Base-by-base conservation (phyloP, 768 basidiomycete species). In the Lactarius hatsudake region DNA sequence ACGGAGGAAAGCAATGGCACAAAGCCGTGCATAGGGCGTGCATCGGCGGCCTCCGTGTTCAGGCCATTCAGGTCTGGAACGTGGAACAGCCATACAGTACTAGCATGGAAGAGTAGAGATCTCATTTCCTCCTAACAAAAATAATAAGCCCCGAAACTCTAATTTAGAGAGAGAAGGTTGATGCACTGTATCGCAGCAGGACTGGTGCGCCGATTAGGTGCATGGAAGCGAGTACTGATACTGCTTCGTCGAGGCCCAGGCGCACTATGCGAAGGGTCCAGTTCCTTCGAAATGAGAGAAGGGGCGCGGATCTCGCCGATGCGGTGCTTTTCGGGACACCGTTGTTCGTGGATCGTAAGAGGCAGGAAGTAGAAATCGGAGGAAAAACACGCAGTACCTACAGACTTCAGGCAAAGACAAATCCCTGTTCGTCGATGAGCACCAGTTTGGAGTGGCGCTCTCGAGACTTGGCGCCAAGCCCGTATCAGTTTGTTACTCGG, bases 241-340 rank as follows among this genome's bases (percentile, higher is more conserved):
- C 82, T 81, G 7, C 80, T 79, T 20, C 80, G 76, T 1, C 75
- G 75, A 2, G 78, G 78, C 5, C 70, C 78, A 1, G 81, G 81
- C 0, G 82, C 0, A 78, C 81, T 20, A 65, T n/a, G 78, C 69
- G 8, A 79, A 74, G 30, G 34, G 73, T 30, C 80, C 81, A 82
- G 28, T 59, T 60, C 7, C 71, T 67, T 17, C 4, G 71, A 71
- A 7, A 62, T 26, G 48, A 78, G 62, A 61, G 77, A 73, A 70
- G 78, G 77, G 15, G 77, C 72, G 63, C 81, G 78, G 36, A 81
- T 68, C 4, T 75, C 71, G 17, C 70, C 61, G 5, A 80, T 74
- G 30, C 81, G 77, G 13, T 81, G 81, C 17, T 73, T 69, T 0
- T 71, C 60, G 0, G 79, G 80, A 54, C 81, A 81, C 15, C 79